Conservation (phyloP, 306 rosid genomes). For the Rubus idaeus region DNA sequence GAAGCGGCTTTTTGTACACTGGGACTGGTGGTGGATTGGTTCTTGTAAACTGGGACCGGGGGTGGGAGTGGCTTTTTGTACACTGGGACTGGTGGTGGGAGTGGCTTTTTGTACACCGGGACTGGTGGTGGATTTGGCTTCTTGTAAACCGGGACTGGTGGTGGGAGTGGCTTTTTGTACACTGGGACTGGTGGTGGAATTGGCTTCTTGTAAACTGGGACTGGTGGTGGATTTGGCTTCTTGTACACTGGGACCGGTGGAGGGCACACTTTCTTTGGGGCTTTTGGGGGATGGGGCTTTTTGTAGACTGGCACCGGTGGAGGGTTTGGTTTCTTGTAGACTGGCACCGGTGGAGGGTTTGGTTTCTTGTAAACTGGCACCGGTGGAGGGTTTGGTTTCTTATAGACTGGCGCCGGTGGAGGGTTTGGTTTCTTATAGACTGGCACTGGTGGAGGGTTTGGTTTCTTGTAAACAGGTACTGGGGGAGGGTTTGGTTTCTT, state of each 20-base stretch:
- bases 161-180: conserved; percentile 23
- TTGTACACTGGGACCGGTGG: not conserved
- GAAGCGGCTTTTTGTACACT: not conserved
- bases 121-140: conserved; percentile 28
- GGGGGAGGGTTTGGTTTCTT: conserved; percentile 21
- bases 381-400: conserved; percentile 21
- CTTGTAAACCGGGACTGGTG: not conserved
- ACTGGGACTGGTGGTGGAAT: conserved; percentile 23
- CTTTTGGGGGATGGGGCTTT: too few species aligned
- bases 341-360: conserved; percentile 26
- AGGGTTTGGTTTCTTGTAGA: conserved; percentile 26
- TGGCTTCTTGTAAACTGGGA: not conserved
- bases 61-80: conserved; percentile 32
- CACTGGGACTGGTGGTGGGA: conserved; percentile 8
- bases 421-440: conserved; percentile 9
- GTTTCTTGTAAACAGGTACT: conserved; percentile 9
- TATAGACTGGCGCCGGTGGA: not conserved
- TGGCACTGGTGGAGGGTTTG: not conserved
- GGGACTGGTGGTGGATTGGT: conserved; percentile 33
- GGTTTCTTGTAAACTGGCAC: conserved; percentile 26
- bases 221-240: conserved; percentile 21
- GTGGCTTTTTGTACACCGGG: conserved; percentile 21
- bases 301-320: conserved; percentile 18
- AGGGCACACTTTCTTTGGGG: too few species aligned
- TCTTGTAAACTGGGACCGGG: not conserved